phyloP scores from a whole-genome alignment of 1,284 basidiomycete species.

The Somion occarium region DNA sequence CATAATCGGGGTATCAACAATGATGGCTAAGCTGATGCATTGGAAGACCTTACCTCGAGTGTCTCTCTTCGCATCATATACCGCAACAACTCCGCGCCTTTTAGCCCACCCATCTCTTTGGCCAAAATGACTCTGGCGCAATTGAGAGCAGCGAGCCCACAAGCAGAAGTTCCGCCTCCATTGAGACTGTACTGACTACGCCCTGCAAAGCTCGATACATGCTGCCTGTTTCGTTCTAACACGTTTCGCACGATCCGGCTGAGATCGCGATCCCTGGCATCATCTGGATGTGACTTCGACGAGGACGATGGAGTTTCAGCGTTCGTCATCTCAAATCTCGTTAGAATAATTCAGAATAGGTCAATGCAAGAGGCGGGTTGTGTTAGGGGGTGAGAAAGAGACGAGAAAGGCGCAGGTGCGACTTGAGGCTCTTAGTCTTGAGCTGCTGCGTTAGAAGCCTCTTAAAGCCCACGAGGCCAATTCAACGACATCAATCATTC shows the following conservation, averaged over 20 bases:
- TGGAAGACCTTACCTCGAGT: slow-evolving; percentile 32
- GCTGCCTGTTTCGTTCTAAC: slow-evolving; percentile 2
- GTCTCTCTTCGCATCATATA: slow-evolving; percentile 33
- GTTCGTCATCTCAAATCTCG: too few species aligned
- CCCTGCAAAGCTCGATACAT: slow-evolving; percentile 15
- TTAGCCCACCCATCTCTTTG: slow-evolving; percentile 27
- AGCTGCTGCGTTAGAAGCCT: too few species aligned
- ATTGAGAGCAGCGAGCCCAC: slow-evolving; percentile 57
- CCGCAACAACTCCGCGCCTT: slow-evolving; percentile 30
- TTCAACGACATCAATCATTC: too few species aligned
- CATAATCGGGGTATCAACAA: slow-evolving; percentile 1
- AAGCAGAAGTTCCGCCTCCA: slow-evolving; percentile 37
- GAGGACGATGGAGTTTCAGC: neutral
- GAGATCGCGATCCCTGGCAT: neutral
- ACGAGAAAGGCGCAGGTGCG: too few species aligned
- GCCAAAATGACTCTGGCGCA: slow-evolving; percentile 46
- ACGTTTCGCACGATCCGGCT: neutral
- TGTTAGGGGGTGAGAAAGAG: too few species aligned
- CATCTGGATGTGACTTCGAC: neutral
- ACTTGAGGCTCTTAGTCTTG: too few species aligned
- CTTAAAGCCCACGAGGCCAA: too few species aligned
- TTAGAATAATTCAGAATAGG: too few species aligned
- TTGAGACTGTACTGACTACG: slow-evolving; percentile 18
- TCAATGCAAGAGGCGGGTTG: too few species aligned
- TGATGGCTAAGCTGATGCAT: neutral